phyloP scores from a whole-genome alignment of 164 flowering plant genomes.

The Sextonia rubra region DNA sequence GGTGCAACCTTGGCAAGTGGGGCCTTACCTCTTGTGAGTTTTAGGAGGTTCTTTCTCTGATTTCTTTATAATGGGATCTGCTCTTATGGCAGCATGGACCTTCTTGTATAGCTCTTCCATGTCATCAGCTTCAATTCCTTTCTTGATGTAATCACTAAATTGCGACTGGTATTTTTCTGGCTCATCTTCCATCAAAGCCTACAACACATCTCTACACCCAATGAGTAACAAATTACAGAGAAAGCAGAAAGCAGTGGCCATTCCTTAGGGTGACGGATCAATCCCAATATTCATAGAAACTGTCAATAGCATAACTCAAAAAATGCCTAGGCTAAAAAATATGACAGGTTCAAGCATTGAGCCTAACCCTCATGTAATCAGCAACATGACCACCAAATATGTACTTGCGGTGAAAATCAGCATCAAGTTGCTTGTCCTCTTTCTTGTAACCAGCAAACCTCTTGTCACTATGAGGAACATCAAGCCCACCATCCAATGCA shows the following conservation, averaged over 20 bases:
- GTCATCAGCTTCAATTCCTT: conserved; percentile 52
- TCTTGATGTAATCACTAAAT: conserved; percentile 63
- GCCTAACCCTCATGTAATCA: conserved; percentile 57
- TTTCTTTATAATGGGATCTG: conserved; percentile 43
- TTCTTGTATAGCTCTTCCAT: conserved; percentile 59
- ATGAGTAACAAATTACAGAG: background rate
- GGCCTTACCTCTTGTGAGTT: conserved; percentile 67
- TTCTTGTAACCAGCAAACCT: conserved; percentile 70
- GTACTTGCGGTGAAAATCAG: conserved; percentile 77
- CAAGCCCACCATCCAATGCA: conserved; percentile 84
- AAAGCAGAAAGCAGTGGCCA: background rate
- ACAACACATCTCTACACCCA: background rate
- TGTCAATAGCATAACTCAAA: background rate
- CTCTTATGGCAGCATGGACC: conserved; percentile 58
- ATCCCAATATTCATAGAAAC: background rate
- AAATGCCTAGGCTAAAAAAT: background rate
- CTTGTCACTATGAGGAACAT: conserved; percentile 86
- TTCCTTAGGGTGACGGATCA: background rate
- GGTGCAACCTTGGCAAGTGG: background rate
- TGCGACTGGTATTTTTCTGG: conserved; percentile 84
- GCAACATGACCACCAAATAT: conserved; percentile 82
- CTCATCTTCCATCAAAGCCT: conserved; percentile 71
- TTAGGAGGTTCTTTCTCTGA: conserved; percentile 70
- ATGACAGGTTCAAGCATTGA: background rate
- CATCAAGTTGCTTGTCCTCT: conserved; percentile 67